A percentile compares a stretch with the other conserved stretches of the same genome.
These are phyloP conservation scores for Gastrolobium bilobum DNA, from an alignment of 306 rosid genomes.

Conservation along the genomic window DNA sequence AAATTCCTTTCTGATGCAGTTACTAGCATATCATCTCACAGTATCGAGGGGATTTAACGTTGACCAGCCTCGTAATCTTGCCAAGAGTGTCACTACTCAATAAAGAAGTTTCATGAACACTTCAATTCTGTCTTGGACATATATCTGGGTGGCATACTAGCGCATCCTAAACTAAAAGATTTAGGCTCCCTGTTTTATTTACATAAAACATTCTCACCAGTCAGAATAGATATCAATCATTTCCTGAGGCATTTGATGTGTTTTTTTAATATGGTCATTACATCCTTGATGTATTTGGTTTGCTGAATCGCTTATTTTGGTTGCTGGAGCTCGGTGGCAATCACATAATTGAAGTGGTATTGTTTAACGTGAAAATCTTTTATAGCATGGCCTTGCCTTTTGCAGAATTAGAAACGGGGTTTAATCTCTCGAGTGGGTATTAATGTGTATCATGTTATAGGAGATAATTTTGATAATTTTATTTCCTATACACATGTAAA, in stretches of 20 bases:
- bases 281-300: constrained; percentile 17
- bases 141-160: constrained; percentile 33
- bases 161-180: constrained; percentile 44
- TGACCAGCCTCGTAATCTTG: constrained; percentile 99
- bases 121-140: constrained; percentile 11
- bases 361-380: background rate
- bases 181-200: constrained; percentile 40
- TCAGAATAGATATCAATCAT: constrained; percentile 21
- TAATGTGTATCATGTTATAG: too few relatives aligned
- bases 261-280: constrained; percentile 17
- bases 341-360: background rate
- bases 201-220: constrained; percentile 24
- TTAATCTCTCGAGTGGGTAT: too few relatives aligned
- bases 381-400: background rate
- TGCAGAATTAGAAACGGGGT: background rate
- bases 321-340: constrained; percentile 5
- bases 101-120: constrained; percentile 46
- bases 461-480: background rate
- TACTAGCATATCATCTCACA: constrained; percentile 97
- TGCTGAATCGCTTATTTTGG: background rate
- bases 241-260: constrained; percentile 40
- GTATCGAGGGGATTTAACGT: constrained; percentile 91
- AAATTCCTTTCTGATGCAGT: constrained; percentile 60
- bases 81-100: constrained; percentile 95
- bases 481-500: too few relatives aligned